Conservation (phyloP, 2,329 filamentous ascomycete genomes). For the Acrodontium crateriforme region DNA sequence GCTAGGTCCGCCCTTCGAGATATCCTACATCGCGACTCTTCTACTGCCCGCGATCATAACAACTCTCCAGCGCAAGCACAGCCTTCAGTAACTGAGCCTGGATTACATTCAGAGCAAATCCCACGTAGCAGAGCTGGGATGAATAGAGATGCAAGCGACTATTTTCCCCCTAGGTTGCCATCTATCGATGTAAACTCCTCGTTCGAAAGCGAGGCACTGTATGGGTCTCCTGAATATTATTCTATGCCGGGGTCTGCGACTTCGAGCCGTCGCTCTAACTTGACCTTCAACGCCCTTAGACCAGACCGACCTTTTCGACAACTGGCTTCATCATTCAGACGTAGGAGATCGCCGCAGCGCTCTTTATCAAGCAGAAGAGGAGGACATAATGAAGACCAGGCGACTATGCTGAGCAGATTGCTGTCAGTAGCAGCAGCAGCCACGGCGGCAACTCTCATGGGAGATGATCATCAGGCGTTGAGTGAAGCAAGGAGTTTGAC, state of each 20-base stretch:
- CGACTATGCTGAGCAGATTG: constrained; percentile 46
- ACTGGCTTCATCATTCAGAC: constrained; percentile 33
- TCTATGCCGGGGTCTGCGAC: constrained; percentile 15
- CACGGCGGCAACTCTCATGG: constrained; percentile 51
- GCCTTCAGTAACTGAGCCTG: no score
- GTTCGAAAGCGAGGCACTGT: constrained; percentile 25
- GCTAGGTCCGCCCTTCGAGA: constrained; percentile 4
- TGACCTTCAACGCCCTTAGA: constrained; percentile 16
- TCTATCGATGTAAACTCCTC: constrained; percentile 19
- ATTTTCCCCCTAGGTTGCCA: constrained; percentile 17
- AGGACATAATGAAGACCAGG: constrained; percentile 45
- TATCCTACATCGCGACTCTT: constrained; percentile 3
- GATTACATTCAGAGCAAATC: no score
- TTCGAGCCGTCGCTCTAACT: constrained; percentile 16
- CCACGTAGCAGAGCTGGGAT: constrained; percentile 9
- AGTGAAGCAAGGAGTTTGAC: constrained; percentile 42
- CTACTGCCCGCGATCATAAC: no score
- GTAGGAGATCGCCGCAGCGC: constrained; percentile 35
- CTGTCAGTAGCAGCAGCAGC: constrained; percentile 50
- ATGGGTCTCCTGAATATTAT: no score
- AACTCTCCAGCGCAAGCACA: no score
- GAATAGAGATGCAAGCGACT: constrained; percentile 10
- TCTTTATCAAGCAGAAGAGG: constrained; percentile 16
- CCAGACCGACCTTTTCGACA: constrained; percentile 25
- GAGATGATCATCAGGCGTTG: constrained; percentile 41